These are phyloP conservation scores for Tylopilus sp. DNA, from an alignment of 1,284 basidiomycete genomes.

Conservation along the genomic window DNA sequence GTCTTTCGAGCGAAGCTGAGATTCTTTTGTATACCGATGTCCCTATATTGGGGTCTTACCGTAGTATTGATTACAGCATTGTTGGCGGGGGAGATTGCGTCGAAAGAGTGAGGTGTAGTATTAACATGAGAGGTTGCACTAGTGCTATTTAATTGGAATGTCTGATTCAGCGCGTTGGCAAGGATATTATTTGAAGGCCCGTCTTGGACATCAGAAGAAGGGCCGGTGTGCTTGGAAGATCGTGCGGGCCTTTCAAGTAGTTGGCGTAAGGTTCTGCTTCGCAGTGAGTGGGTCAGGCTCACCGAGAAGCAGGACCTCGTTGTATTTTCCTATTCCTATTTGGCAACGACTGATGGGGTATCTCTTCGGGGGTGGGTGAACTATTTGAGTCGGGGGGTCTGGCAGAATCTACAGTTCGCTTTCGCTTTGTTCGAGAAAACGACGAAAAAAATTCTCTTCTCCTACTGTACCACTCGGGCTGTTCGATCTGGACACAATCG, in stretches of 20 bases:
- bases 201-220: neutral
- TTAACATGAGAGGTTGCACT: slow-evolving; percentile 7
- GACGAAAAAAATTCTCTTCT: neutral
- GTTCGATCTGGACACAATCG: slow-evolving; percentile 24
- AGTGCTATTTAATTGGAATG: slow-evolving; percentile 24
- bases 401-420: slow-evolving; percentile 5
- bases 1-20: slow-evolving; percentile 20
- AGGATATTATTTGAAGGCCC: slow-evolving; percentile 13
- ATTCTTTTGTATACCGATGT: slow-evolving; percentile 27
- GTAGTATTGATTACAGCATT: slow-evolving; percentile 1
- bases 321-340: slow-evolving; percentile 24
- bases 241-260: slow-evolving; percentile 23
- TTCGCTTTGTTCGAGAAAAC: slow-evolving; percentile 15
- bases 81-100: slow-evolving; percentile 2
- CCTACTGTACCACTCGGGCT: slow-evolving; percentile 11
- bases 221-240: slow-evolving; percentile 1
- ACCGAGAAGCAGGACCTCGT: slow-evolving; percentile 31
- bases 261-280: slow-evolving; percentile 28
- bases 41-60: slow-evolving; percentile 16
- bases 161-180: slow-evolving; percentile 27
- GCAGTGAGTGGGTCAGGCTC: slow-evolving; percentile 31
- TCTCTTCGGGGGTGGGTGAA: neutral
- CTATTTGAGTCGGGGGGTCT: slow-evolving; percentile 1
- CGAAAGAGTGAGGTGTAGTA: slow-evolving; percentile 5
- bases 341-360: neutral